Conservation (phyloP, 306 rosid species). For the Trifolium dubium region DNA sequence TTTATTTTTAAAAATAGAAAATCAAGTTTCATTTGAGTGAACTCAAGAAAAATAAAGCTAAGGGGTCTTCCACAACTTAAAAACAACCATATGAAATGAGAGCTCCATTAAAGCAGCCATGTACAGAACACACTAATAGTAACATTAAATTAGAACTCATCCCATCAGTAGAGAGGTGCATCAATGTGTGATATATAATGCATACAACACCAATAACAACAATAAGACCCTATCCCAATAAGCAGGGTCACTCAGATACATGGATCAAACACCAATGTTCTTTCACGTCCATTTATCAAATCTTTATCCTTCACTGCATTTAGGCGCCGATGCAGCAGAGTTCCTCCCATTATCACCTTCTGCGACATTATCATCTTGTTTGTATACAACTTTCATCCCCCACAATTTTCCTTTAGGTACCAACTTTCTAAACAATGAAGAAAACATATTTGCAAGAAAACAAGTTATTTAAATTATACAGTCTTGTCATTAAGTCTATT, state of each 20-base stretch:
- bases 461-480: neutral
- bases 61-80: slow-evolving; percentile 7
- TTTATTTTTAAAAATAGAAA: neutral
- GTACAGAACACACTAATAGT: neutral
- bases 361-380: neutral
- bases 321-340: no score
- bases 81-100: neutral
- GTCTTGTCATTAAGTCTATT: slow-evolving; percentile 6
- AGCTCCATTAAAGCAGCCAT: slow-evolving; percentile 12
- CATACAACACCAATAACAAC: no score
- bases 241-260: no score
- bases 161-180: slow-evolving; percentile 6
- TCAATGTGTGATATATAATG: neutral
- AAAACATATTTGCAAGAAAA: slow-evolving; percentile 19
- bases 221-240: no score
- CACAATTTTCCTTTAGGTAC: no score
- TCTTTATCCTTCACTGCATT: no score
- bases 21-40: slow-evolving; percentile 8
- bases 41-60: slow-evolving; percentile 13
- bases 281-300: no score
- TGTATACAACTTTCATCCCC: no score
- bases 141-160: slow-evolving; percentile 9
- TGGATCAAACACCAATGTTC: no score
- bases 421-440: slow-evolving; percentile 52
- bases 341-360: neutral